Evolutionary conservation across 805 yeast species (phyloP).

Genomic region (Metschnikowia rubicola): DNA sequence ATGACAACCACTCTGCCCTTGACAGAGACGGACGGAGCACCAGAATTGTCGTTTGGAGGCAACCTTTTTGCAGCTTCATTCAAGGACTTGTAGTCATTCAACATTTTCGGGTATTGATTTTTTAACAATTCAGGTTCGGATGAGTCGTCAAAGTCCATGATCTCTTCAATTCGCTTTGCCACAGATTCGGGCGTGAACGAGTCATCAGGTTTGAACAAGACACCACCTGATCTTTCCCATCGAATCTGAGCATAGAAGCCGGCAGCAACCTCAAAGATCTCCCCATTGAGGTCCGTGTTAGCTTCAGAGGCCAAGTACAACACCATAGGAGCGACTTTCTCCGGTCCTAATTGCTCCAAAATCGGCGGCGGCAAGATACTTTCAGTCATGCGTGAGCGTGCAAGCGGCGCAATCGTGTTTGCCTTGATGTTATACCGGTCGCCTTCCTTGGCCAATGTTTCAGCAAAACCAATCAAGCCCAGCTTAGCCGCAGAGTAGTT

Average conservation of each 20-base stretch:
- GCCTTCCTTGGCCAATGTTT: conserved; percentile 95
- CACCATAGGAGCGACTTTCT: conserved; percentile 88
- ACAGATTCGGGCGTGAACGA: conserved; percentile 84
- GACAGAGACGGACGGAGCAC: conserved; percentile 50
- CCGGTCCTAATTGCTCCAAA: conserved; percentile 76
- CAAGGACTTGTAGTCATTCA: conserved; percentile 67
- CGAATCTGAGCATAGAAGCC: conserved; percentile 89
- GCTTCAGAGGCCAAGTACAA: conserved; percentile 71
- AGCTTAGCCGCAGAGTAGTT: conserved; percentile 93
- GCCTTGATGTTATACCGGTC: conserved; percentile 74
- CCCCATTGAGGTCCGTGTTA: conserved; percentile 53
- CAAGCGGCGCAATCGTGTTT: conserved; percentile 90
- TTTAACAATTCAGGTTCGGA: conserved; percentile 47
- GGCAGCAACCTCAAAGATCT: conserved; percentile 89
- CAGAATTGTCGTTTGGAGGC: conserved; percentile 46
- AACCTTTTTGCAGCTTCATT: conserved; percentile 50
- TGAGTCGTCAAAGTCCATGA: conserved; percentile 59
- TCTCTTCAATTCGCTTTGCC: conserved; percentile 58
- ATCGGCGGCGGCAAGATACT: conserved; percentile 81
- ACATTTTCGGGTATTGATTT: conserved; percentile 63
- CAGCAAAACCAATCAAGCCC: conserved; percentile 87
- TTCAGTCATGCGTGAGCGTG: conserved; percentile 96
- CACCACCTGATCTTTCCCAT: conserved; percentile 93
- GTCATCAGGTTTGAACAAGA: conserved; percentile 72
- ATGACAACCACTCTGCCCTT: conserved; percentile 83